A percentile compares a stretch with the other conserved stretches of the same genome.
Evolutionary conservation across 345 rosid genomes (phyloP).

Genomic region (Salix koriyanagi): DNA sequence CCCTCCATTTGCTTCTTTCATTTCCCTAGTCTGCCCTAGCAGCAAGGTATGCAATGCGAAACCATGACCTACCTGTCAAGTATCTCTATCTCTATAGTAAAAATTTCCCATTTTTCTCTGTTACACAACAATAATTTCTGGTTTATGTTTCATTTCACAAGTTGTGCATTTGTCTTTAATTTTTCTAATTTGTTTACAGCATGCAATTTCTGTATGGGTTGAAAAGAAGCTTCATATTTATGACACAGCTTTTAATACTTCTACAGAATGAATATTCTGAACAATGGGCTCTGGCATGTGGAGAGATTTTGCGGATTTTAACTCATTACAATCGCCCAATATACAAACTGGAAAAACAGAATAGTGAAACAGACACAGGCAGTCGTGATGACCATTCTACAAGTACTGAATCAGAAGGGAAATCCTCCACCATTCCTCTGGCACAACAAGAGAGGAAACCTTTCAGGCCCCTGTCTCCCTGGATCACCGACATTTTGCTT

Average conservation of each 20-base stretch:
- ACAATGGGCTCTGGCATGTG: constrained; percentile 98
- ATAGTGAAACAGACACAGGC: constrained; percentile 51
- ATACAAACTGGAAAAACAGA: constrained; percentile 61
- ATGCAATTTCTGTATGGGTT: not conserved
- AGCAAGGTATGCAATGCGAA: constrained; percentile 53
- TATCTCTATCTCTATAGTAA: not conserved
- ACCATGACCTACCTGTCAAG: constrained; percentile 1
- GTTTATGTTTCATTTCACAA: not conserved
- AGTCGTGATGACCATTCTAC: constrained; percentile 40
- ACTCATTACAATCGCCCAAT: constrained; percentile 99
- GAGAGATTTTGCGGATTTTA: constrained; percentile 88
- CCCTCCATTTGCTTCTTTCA: constrained; percentile 92
- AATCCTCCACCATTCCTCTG: constrained; percentile 37
- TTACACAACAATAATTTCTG: not conserved
- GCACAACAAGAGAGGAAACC: constrained; percentile 77
- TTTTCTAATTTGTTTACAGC: constrained; percentile 1
- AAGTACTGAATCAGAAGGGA: constrained; percentile 41
- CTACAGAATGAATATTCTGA: constrained; percentile 87
- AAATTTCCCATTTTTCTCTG: not conserved
- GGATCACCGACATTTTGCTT: constrained; percentile 90
- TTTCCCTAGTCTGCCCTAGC: constrained; percentile 76
- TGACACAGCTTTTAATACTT: constrained; percentile 1
- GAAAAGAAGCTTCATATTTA: not conserved
- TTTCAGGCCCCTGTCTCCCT: constrained; percentile 88
- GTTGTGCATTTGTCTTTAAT: not conserved